A percentile compares a stretch with the other conserved stretches of the same genome.
phyloP scores from a whole-genome alignment of 2,329 filamentous ascomycete genomes.

The Didymella pomorum region DNA sequence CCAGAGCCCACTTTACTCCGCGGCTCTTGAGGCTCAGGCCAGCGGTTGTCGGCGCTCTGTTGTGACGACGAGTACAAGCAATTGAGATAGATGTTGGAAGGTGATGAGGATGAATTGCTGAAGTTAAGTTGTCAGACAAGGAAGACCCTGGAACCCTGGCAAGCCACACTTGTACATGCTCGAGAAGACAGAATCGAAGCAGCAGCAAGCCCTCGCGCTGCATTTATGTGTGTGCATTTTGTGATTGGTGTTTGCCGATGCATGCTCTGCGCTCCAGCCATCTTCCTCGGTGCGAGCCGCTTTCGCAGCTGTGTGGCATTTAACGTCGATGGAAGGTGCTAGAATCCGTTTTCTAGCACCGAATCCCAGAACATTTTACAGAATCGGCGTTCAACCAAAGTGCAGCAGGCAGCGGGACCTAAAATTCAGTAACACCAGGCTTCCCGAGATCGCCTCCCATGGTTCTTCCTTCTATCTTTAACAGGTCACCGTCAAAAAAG shows the following conservation, averaged over 20 bases:
- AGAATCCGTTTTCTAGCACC: conserved; percentile 39
- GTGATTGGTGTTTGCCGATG: conserved; percentile 24
- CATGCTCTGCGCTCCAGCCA: conserved; percentile 31
- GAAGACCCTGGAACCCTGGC: conserved; percentile 16
- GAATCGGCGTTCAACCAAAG: conserved; percentile 39
- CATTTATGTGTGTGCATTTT: not conserved
- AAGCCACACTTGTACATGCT: conserved; percentile 9
- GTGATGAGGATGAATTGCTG: not conserved
- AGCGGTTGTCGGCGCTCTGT: conserved; percentile 6
- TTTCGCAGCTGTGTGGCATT: conserved; percentile 23
- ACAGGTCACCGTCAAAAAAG: conserved; percentile 48
- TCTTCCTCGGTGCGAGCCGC: conserved; percentile 29
- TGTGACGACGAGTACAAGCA: conserved; percentile 4
- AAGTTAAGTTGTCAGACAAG: conserved; percentile 11
- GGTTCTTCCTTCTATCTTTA: conserved; percentile 51
- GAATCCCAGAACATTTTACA: conserved; percentile 33
- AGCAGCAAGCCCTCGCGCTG: not conserved
- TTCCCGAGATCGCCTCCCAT: conserved; percentile 42
- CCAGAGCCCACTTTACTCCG: conserved; percentile 15
- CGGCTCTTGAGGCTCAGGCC: conserved; percentile 9
- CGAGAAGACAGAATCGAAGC: not conserved
- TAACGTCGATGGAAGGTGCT: conserved; percentile 33
- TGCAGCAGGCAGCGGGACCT: conserved; percentile 39
- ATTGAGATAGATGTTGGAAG: not conserved
- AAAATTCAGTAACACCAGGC: conserved; percentile 43